phyloP scores from a whole-genome alignment of 495 filamentous ascomycete genomes.

The Pyrenula aspistea region DNA sequence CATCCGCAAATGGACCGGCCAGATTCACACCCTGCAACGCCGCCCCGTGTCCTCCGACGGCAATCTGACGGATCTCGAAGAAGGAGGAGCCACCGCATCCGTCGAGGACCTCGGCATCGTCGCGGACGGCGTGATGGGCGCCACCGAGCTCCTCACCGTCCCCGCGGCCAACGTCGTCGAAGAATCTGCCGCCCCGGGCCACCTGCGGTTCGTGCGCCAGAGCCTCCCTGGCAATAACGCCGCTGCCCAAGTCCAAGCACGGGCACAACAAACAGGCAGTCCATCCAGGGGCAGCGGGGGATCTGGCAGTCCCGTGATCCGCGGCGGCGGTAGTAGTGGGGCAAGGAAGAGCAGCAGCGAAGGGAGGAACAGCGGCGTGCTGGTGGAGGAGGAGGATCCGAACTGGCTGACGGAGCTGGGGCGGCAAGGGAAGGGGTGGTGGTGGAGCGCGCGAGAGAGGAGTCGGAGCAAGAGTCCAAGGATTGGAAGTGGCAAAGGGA shows the following conservation, averaged over 20 bases:
- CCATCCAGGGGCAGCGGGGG: slow-evolving; percentile 2
- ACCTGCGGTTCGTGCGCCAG: background rate
- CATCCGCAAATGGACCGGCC: slow-evolving; percentile 27
- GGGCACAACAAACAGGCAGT: background rate
- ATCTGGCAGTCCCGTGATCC: background rate
- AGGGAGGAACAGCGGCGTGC: slow-evolving; percentile 17
- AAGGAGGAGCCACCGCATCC: slow-evolving; percentile 3
- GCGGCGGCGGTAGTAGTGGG: background rate
- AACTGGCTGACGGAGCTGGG: slow-evolving; percentile 12
- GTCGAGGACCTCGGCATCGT: slow-evolving; percentile 11
- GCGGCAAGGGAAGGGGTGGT: slow-evolving; percentile 1
- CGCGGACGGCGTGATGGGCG: slow-evolving; percentile 9
- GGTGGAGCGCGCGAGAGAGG: slow-evolving; percentile 9
- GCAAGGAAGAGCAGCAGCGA: slow-evolving; percentile 1
- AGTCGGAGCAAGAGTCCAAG: slow-evolving; percentile 11
- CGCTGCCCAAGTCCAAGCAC: no score
- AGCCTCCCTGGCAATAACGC: background rate
- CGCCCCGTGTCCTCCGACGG: slow-evolving; percentile 4
- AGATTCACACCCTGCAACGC: slow-evolving; percentile 14
- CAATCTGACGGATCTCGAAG: slow-evolving; percentile 7
- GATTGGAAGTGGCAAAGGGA: slow-evolving; percentile 26
- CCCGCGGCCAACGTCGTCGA: slow-evolving; percentile 4
- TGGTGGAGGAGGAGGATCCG: slow-evolving; percentile 33
- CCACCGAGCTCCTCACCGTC: slow-evolving; percentile 6
- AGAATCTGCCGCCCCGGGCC: background rate